Evolutionary conservation across 257 asterid species (phyloP), one percentile per base, ranked within the genome.

Genomic region (Capsicum chinense): DNA sequence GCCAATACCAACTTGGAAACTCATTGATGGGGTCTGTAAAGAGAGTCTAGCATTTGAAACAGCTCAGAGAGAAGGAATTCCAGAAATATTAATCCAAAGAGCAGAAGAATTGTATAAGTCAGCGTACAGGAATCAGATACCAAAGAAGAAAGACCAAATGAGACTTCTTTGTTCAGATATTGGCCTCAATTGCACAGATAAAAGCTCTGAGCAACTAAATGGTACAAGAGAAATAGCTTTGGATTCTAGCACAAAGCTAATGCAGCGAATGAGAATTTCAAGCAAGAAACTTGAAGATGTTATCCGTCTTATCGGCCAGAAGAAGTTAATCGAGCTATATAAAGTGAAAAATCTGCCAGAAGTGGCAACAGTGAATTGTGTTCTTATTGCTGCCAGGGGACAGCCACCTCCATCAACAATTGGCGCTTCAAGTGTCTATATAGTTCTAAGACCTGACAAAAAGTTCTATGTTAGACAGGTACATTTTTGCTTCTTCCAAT

Each of bases 381-480:
- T 37, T 37, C 42, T 37, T 4, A 37, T 37, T 1, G 42, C 42
- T 37, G 2, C 42, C 42, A 37, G 42, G 42, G 42, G 4, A 37
- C 42, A 37, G 42, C 42, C 99, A 5, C 97, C 99, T 62, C 98
- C 99, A 4, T 93, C 99, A 16, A 90, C 96, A 16, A 92, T 93
- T 56, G 97, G 96, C 44, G 89, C 91, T 85, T 95, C 99, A 35
- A 92, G 93, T 56, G 98, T 95, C 48, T 69, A 86, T 95, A 86
- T 21, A 21, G 94, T 95, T 90, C 89, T 95, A 62, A 83, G 94
- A 84, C 97, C 97, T 3, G 98, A 93, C 90, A 80, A 84, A 83
- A 37, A 37, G 42, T 88, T 92, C 70, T 95, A 95, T 66, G 84
- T 95, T 54, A 98, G 99, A 59, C 92, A 94, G 99, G 98, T 95